Evolutionary conservation across 148 eudicot species (phyloP).

Genomic region (Rhododendron vialii): DNA sequence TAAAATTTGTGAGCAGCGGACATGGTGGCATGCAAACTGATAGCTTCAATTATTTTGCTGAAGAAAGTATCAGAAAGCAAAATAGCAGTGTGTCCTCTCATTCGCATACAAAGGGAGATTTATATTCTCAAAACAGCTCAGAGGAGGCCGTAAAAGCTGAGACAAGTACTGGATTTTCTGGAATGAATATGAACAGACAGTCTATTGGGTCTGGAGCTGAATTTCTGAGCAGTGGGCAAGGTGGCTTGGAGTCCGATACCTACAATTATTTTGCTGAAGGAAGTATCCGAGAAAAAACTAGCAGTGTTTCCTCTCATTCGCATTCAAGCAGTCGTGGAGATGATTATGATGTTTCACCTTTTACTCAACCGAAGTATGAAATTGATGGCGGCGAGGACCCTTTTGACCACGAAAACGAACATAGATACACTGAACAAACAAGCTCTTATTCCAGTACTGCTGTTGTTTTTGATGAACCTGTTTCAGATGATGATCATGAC

Average conservation of each 20-base stretch:
- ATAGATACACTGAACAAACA: conserved; percentile 20
- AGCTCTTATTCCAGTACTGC: conserved; percentile 18
- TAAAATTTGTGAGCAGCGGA: conserved; percentile 7
- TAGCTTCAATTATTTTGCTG: conserved; percentile 18
- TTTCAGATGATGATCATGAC: conserved; percentile 45
- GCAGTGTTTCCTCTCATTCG: conserved; percentile 25
- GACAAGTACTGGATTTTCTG: conserved; percentile 8
- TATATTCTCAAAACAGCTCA: background rate
- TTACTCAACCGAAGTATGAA: conserved; percentile 23
- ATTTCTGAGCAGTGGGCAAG: conserved; percentile 13
- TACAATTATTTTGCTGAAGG: conserved; percentile 22
- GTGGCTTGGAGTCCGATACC: conserved; percentile 14
- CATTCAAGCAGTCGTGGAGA: conserved; percentile 27
- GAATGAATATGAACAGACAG: conserved; percentile 17
- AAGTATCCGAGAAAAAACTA: conserved; percentile 21
- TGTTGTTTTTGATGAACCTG: conserved; percentile 46
- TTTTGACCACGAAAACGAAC: conserved; percentile 26
- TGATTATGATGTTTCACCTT: conserved; percentile 22
- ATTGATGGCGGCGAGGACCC: conserved; percentile 22
- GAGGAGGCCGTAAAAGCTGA: background rate
- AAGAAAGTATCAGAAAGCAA: conserved; percentile 26
- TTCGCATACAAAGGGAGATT: conserved; percentile 20
- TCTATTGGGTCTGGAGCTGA: conserved; percentile 21
- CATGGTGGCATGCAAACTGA: conserved; percentile 18
- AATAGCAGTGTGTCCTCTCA: conserved; percentile 22